phyloP scores from a whole-genome alignment of 768 basidiomycete genomes.

The Kwoniella mangroviensis region DNA sequence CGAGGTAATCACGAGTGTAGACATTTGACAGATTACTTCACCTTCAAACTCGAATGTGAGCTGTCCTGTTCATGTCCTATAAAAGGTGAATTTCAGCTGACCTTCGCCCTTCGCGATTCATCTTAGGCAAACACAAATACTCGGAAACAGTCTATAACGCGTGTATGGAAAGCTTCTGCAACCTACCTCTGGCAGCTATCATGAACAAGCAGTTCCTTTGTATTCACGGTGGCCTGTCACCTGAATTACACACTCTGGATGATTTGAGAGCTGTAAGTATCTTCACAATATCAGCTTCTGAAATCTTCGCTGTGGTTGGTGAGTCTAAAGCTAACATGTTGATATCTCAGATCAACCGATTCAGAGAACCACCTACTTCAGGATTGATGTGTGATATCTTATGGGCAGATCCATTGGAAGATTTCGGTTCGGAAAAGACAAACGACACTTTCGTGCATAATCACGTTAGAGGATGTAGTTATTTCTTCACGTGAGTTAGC shows the following conservation, averaged over 20 bases:
- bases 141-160: constrained; percentile 95
- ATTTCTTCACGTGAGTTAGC: constrained; percentile 84
- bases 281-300: background rate
- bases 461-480: constrained; percentile 94
- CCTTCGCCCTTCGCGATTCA: constrained; percentile 11
- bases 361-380: constrained; percentile 95
- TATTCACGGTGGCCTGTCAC: constrained; percentile 95
- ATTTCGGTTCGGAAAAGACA: constrained; percentile 91
- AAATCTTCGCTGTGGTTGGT: background rate
- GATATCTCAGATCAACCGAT: constrained; percentile 80
- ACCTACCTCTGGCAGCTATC: constrained; percentile 89
- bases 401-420: constrained; percentile 97
- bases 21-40: constrained; percentile 97
- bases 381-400: constrained; percentile 98
- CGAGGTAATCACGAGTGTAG: constrained; percentile 99
- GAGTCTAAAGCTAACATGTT: background rate
- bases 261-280: constrained; percentile 80
- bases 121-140: constrained; percentile 95
- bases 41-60: constrained; percentile 97
- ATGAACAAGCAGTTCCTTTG: constrained; percentile 99
- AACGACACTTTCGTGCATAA: constrained; percentile 91
- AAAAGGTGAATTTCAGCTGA: constrained; percentile 9
- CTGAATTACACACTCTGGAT: constrained; percentile 92
- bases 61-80: constrained; percentile 9
- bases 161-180: constrained; percentile 97